Evolutionary conservation across 768 basidiomycete genomes (phyloP).

Genomic region (Termitomyces sp.): DNA sequence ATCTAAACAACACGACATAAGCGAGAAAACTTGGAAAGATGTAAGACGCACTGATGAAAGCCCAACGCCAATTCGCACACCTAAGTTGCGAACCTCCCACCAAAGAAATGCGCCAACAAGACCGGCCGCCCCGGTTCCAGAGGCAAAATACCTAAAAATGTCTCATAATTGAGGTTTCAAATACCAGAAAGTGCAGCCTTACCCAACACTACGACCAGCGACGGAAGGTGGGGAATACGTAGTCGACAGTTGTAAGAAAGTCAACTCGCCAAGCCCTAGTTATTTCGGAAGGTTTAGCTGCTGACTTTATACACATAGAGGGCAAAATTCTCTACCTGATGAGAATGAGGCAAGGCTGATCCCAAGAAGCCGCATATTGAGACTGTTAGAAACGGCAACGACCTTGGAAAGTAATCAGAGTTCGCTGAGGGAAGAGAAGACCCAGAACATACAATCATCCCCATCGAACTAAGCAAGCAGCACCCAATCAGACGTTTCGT

Average conservation of each 20-base stretch:
- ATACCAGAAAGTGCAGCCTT: constrained; percentile 11
- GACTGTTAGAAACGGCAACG: constrained; percentile 63
- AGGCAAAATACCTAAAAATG: constrained; percentile 75
- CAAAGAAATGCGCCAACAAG: constrained; percentile 89
- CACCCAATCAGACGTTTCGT: constrained; percentile 69
- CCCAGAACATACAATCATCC: constrained; percentile 70
- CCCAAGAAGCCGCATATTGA: constrained; percentile 70
- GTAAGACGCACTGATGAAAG: constrained; percentile 61
- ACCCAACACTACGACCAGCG: constrained; percentile 81
- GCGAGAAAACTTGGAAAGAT: background rate
- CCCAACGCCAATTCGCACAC: constrained; percentile 79
- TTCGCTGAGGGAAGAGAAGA: constrained; percentile 4
- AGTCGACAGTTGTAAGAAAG: constrained; percentile 87
- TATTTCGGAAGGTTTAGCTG: background rate
- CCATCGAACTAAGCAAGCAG: constrained; percentile 64
- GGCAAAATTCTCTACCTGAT: constrained; percentile 45
- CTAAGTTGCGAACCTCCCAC: constrained; percentile 88
- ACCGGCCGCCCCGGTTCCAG: constrained; percentile 92
- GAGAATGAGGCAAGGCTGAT: constrained; percentile 82
- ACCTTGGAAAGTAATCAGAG: constrained; percentile 37
- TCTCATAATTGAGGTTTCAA: background rate
- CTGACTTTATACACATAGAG: background rate
- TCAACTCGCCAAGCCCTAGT: constrained; percentile 86
- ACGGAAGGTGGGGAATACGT: constrained; percentile 61
- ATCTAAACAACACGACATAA: constrained; percentile 42